phyloP scores from a whole-genome alignment of 768 basidiomycete species.

The Pleurotus tuoliensis region DNA sequence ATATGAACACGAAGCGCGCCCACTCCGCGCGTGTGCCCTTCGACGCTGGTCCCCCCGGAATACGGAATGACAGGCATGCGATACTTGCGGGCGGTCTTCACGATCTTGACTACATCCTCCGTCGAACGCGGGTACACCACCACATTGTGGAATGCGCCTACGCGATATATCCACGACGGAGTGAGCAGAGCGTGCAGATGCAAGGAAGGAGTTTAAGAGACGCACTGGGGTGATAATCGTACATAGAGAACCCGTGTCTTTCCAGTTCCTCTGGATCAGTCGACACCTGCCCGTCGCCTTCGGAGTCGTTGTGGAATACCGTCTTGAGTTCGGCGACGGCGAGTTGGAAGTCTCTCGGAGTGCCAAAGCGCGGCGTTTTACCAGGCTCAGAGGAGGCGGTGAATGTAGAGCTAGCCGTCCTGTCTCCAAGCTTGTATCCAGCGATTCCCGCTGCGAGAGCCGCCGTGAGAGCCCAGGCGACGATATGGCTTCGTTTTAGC shows the following conservation, averaged over 20 bases:
- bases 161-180: too few species aligned
- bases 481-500: too few species aligned
- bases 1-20: constrained; percentile 11
- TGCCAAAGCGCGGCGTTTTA: too few species aligned
- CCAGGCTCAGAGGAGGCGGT: too few species aligned
- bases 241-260: constrained; percentile 51
- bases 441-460: too few species aligned
- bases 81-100: constrained; percentile 72
- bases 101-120: constrained; percentile 77
- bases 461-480: too few species aligned
- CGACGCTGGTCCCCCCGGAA: constrained; percentile 82
- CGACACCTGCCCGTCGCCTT: constrained; percentile 25
- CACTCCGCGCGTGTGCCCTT: constrained; percentile 83
- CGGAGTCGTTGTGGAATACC: too few species aligned
- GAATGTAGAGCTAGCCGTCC: too few species aligned
- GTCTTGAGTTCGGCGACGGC: too few species aligned
- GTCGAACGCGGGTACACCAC: constrained; percentile 31
- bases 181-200: not conserved
- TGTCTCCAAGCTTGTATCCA: too few species aligned
- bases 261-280: constrained; percentile 49
- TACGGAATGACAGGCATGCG: constrained; percentile 77
- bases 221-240: constrained; percentile 38
- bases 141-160: not conserved
- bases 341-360: too few species aligned
- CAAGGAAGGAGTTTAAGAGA: not conserved